Evolutionary conservation across 169 alveolate species (phyloP).

Genomic region (Babesia sp.): DNA sequence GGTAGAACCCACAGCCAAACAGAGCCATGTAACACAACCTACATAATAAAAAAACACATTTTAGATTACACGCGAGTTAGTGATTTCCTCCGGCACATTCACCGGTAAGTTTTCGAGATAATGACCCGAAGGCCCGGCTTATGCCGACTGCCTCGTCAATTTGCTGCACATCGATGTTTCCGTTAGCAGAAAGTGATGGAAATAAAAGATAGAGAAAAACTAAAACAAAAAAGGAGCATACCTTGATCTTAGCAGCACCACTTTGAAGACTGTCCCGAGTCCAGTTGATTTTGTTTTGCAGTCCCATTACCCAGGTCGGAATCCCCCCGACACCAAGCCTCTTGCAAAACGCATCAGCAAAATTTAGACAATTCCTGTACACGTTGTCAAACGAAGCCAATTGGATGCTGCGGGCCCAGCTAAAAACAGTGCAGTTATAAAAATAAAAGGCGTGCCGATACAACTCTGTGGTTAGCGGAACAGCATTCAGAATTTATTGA

Average conservation of each 20-base stretch:
- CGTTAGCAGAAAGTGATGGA: no score
- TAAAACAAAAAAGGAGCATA: background rate
- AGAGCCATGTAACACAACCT: background rate
- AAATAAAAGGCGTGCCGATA: no score
- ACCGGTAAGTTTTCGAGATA: slow-evolving; percentile 45
- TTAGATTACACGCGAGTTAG: slow-evolving; percentile 6
- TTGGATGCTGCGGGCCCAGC: background rate
- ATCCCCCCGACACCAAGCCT: slow-evolving; percentile 72
- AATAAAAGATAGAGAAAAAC: no score
- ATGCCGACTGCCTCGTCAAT: slow-evolving; percentile 55
- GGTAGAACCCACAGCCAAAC: background rate
- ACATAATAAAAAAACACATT: background rate
- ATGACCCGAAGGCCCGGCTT: slow-evolving; percentile 55
- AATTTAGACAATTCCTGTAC: slow-evolving; percentile 61
- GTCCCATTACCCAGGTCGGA: slow-evolving; percentile 80
- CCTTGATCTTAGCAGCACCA: slow-evolving; percentile 59
- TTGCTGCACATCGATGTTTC: slow-evolving; percentile 22
- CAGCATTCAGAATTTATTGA: no score
- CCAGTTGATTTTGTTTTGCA: slow-evolving; percentile 79
- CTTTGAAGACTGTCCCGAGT: slow-evolving; percentile 67
- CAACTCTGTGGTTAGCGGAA: no score
- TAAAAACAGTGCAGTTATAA: no score
- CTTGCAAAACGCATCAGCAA: slow-evolving; percentile 57
- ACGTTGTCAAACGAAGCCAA: background rate
- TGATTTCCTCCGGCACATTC: slow-evolving; percentile 42